Conservation (phyloP, 768 basidiomycete genomes). For the Lactifluus hygrophoroides region DNA sequence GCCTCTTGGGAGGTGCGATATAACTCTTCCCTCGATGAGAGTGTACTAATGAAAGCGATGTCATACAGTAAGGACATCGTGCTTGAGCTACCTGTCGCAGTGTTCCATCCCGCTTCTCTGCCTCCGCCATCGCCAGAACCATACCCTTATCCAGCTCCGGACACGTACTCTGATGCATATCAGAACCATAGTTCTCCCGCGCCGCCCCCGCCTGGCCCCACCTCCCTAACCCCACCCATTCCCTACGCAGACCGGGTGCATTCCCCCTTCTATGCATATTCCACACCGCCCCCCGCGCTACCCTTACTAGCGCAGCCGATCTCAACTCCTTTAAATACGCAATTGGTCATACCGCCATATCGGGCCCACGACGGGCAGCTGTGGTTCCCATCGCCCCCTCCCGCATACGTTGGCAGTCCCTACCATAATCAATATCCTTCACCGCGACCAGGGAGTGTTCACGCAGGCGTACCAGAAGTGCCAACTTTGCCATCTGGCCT, state of each 20-base stretch:
- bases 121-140: constrained; percentile 31
- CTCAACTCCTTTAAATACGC: constrained; percentile 33
- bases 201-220: constrained; percentile 16
- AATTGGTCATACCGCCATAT: constrained; percentile 19
- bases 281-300: constrained; percentile 18
- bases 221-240: constrained; percentile 16
- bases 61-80: constrained; percentile 57
- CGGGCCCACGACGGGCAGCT: constrained; percentile 27
- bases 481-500: constrained; percentile 29
- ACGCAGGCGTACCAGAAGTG: constrained; percentile 28
- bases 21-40: neutral
- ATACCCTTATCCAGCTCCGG: constrained; percentile 5
- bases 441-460: constrained; percentile 45
- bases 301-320: constrained; percentile 30
- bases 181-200: constrained; percentile 17
- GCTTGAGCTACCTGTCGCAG: constrained; percentile 52
- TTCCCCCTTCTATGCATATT: constrained; percentile 29
- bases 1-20: constrained; percentile 57
- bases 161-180: neutral
- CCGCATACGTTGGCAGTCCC: neutral
- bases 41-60: constrained; percentile 2
- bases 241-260: constrained; percentile 24
- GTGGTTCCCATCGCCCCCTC: constrained; percentile 24
- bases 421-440: constrained; percentile 31
- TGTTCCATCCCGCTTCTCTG: constrained; percentile 56